These are phyloP conservation scores for Orobanche coerulescens DNA, from an alignment of 257 asterid species.

Conservation along the genomic window DNA sequence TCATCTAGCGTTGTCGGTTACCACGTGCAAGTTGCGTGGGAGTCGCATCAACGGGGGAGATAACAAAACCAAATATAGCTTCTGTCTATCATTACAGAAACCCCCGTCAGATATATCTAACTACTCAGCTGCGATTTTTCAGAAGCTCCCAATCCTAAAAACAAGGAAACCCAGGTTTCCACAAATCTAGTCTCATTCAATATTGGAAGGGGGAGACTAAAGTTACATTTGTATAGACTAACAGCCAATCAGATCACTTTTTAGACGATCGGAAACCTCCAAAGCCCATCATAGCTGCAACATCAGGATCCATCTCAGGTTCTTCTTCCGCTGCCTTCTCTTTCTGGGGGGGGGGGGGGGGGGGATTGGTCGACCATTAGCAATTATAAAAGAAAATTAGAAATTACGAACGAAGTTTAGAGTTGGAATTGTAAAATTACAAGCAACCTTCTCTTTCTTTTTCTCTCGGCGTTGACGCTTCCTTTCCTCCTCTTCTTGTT, in stretches of 20 bases:
- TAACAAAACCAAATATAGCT: too few relatives aligned
- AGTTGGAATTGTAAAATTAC: not conserved
- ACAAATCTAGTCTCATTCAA: not conserved
- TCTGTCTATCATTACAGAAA: too few relatives aligned
- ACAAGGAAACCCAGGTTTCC: not conserved
- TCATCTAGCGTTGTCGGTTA: too few relatives aligned
- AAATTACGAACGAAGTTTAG: not conserved
- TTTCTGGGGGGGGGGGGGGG: too few relatives aligned
- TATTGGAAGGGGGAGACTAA: not conserved
- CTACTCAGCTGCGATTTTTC: too few relatives aligned
- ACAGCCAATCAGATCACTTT: slow-evolving; percentile 36
- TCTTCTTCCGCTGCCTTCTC: slow-evolving; percentile 66
- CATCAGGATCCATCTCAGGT: slow-evolving; percentile 82
- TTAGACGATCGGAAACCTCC: slow-evolving; percentile 87
- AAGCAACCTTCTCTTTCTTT: slow-evolving; percentile 91
- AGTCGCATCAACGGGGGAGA: too few relatives aligned
- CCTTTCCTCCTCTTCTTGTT: slow-evolving; percentile 96
- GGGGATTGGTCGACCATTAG: slow-evolving; percentile 13
- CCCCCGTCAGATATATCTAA: too few relatives aligned
- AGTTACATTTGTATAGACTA: slow-evolving; percentile 6
- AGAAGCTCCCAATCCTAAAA: too few relatives aligned
- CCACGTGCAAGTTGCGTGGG: too few relatives aligned
- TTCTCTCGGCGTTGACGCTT: slow-evolving; percentile 88
- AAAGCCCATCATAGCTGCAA: slow-evolving; percentile 96
- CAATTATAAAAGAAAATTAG: not conserved